Evolutionary conservation across 2,329 filamentous ascomycete genomes (phyloP).

Genomic region (Curvularia sp.): DNA sequence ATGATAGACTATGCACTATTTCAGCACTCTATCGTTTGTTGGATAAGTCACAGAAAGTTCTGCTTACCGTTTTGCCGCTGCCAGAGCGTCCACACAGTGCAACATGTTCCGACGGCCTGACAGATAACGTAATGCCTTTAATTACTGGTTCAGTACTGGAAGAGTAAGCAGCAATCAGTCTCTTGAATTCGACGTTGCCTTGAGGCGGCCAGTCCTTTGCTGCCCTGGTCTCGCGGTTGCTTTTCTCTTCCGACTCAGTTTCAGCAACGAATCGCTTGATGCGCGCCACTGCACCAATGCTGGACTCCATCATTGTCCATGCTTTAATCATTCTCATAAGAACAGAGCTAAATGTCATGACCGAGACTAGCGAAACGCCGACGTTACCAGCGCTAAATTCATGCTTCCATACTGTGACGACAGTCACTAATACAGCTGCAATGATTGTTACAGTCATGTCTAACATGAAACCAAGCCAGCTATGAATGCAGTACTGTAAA

Average conservation of each 20-base stretch:
- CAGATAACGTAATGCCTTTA: not conserved
- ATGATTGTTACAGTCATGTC: not conserved
- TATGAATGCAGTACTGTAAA: not conserved
- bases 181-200: not conserved
- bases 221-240: not conserved
- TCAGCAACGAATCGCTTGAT: not conserved
- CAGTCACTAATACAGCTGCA: not conserved
- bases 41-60: not conserved
- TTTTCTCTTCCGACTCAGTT: conserved; percentile 1
- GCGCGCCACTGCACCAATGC: not conserved
- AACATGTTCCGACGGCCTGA: conserved; percentile 1
- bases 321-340: not conserved
- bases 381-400: not conserved
- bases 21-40: not conserved
- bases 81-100: conserved; percentile 4
- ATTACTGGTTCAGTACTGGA: not conserved
- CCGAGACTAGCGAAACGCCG: not conserved
- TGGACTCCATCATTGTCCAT: conserved; percentile 1
- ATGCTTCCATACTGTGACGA: not conserved
- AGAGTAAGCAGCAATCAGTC: not conserved
- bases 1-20: conserved; percentile 15
- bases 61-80: conserved; percentile 5
- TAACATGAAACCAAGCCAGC: not conserved
- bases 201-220: not conserved
- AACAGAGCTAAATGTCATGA: not conserved